Base-by-base conservation (phyloP, 1,284 basidiomycete species). In the Phaffia rhodozyma region DNA sequence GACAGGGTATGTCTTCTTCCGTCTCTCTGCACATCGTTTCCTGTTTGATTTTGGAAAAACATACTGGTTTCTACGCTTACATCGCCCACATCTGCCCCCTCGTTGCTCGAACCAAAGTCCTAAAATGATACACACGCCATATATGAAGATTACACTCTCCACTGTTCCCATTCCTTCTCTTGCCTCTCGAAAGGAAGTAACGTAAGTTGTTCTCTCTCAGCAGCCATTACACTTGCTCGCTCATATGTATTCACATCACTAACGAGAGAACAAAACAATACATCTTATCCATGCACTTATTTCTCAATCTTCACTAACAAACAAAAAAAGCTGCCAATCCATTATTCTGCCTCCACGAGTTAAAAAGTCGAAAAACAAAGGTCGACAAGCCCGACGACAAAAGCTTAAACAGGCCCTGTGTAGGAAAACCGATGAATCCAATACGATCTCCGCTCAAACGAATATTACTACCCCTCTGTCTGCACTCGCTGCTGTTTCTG, bases 91-190 rank as follows among this genome's bases (percentile, higher is more conserved):
- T 32, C 27, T 57, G 30, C 58, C 62, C 18, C 51, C 43, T 9
- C 32, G 32, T 62, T 48, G 48, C 6, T 55, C 59, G 20, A 5
- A 52, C 30, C 27, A 21, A 61, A 86, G 86, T 66, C 72, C 81
- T 29, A 80, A 79, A 66, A 78, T 81, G 68, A 78, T 78, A 9
- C 80, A 82, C 67, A 81, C 80, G 0, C 83, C 86, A 0, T 86
- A 82, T 68, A 85, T 89, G 84, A 82, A 79, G 67, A 77, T 88
- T 63, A 87, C 83, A 0, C 75, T 89, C 0, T 83, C 81, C 30
- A 75, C 76, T 48, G 70, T 68, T 57, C 75, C 79, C 53, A 70
- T 84, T 1, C 75, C 78, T 4, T 74, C 77, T 20, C 70, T 81
- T 23, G 72, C 58, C n/a, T 62, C 69, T 21, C 67, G 71, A 29